Evolutionary conservation across 139 green algal species (phyloP).

Genomic region (Ettlia oleoabundans): DNA sequence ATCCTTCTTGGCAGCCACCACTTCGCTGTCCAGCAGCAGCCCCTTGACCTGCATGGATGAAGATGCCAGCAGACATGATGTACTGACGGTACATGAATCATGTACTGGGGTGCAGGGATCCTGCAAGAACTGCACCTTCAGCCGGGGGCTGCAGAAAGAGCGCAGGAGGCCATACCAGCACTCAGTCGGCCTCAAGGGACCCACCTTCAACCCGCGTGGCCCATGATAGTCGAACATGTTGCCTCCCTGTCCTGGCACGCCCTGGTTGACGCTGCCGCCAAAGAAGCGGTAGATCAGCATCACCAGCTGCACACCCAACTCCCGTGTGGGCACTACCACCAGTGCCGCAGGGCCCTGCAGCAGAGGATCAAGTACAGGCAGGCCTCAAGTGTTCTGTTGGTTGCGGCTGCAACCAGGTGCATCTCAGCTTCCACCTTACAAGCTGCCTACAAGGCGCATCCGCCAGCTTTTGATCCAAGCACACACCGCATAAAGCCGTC

Average conservation of each 20-base stretch:
- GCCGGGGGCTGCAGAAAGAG: too few species aligned
- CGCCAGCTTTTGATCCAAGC: too few species aligned
- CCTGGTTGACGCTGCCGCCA: constrained; percentile 72
- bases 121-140: too few species aligned
- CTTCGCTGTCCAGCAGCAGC: constrained; percentile 82
- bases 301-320: constrained; percentile 87
- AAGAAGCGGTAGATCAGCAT: constrained; percentile 83
- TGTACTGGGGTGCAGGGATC: too few species aligned
- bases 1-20: constrained; percentile 53
- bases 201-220: constrained; percentile 75
- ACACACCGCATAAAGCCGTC: too few species aligned
- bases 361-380: too few species aligned
- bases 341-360: constrained; percentile 69
- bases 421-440: too few species aligned
- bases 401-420: too few species aligned
- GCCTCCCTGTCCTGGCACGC: constrained; percentile 68
- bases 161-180: too few species aligned
- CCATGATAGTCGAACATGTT: constrained; percentile 90
- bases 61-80: not conserved
- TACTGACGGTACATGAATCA: not conserved
- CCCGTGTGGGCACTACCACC: constrained; percentile 84
- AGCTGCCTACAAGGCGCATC: too few species aligned
- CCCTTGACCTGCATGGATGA: constrained; percentile 65
- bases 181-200: too few species aligned
- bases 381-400: not conserved